Base-by-base conservation (phyloP, 176 grass and related monocot species). In the Oryza brachyantha region DNA sequence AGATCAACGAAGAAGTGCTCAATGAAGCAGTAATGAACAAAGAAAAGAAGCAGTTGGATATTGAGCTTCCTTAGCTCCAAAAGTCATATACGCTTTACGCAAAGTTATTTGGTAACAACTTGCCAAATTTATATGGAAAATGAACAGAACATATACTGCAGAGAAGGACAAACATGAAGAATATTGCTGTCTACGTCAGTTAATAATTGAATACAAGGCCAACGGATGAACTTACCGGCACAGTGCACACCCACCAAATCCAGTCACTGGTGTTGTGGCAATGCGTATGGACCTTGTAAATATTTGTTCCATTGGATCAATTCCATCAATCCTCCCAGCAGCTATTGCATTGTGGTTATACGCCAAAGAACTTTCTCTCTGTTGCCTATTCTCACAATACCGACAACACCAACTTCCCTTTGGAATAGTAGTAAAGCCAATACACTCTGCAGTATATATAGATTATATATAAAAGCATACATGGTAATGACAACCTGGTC, bases 271-370 rank as follows among this genome's bases (percentile, higher is more conserved):
- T 34, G 88, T 85, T 80, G 96, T 92, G 43, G 87, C 92, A 74
- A 95, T 89, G 42, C 96, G 89, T 46, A 93, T 98, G 5, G 85
- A 89, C 55, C 92, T 76, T 34, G 83, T 90, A 76, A 89, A 93
- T 90, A 98, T 98, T 83, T 99, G 83, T 68, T 91, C 92, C 50
- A 99, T 91, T 36, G 96, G 86, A 80, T 99, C 96, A 76, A 92
- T 84, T 75, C 96, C 96, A 39, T 91, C 96, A 75, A 99, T 74
- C 78, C 92, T 93, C 59, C 96, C 96, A 85, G 96, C 96, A 68
- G 96, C 96, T 81, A 90, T 92, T 32, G 96, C 96, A 89, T 99
- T 99, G 81, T 89, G 89, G 78, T 99, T 99, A 82, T 84, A 86
- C 22, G 96, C 88, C 48, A 98, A 84, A 87, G 70, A 86, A 66